Evolutionary conservation across 176 grass and related monocot species (phyloP), one percentile per base, ranked within the genome.

Genomic region (Oryza nivara): DNA sequence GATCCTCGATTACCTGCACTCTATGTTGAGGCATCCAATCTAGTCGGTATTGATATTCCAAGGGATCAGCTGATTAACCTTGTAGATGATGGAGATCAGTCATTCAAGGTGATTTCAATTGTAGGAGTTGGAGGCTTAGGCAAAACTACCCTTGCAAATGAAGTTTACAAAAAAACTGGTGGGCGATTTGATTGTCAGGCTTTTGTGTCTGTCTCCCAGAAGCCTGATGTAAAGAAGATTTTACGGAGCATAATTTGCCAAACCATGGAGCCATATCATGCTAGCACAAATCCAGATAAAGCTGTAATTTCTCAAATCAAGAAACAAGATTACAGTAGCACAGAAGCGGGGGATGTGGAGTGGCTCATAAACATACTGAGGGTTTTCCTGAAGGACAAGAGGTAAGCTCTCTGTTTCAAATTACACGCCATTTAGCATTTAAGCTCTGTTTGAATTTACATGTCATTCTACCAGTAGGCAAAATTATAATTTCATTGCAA

Each of bases 201-300:
- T 67, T 80, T 80, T 67, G 77, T 80, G 43, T 80, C 77, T 0
- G 63, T 80, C 8, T 80, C 76, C 2, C 76, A 66, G 20, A 79
- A 79, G 16, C 76, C 60, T 79, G 76, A 79, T 79, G 40, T 46
- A 26, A 66, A 23, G 56, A 79, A 79, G n/a, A 66, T 79, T 30
- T 41, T 79, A 20, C 2, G 60, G 38, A 46, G 6, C 14, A 83
- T 73, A 58, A 36, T 82, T 35, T 71, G 49, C 16, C 80, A 82
- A 82, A 11, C 25, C 19, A 73, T 30, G 23, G 30, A 70, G 0
- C 25, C 28, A 44, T 11, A 45, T 0, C 13, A 22, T 65, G n/a
- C 34, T 36, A 44, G 23, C 20, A 22, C 12, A 25, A 38, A 13
- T 32, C 28, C 34, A 8, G 77, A 67, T 46, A 61, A 6, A 22